Evolutionary conservation across 2,329 filamentous ascomycete species (phyloP).

Genomic region (Fusarium mexicanum): DNA sequence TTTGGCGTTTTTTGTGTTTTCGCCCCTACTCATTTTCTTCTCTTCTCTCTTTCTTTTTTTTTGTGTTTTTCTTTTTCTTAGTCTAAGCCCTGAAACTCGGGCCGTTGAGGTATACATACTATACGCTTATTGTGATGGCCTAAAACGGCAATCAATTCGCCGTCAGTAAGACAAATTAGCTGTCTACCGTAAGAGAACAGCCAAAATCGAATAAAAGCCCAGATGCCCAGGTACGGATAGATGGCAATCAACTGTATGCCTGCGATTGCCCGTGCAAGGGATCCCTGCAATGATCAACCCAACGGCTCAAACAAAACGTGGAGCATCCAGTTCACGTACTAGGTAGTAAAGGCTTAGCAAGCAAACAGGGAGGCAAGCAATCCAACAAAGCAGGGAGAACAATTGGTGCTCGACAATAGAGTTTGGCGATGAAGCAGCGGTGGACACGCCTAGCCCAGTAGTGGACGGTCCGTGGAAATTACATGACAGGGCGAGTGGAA

Average conservation of each 20-base stretch:
- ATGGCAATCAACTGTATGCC: background rate
- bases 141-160: slow-evolving; percentile 11
- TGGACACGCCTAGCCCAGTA: slow-evolving; percentile 25
- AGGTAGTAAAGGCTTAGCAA: slow-evolving; percentile 30
- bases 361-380: slow-evolving; percentile 3
- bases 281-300: slow-evolving; percentile 17
- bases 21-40: background rate
- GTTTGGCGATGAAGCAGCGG: slow-evolving; percentile 43
- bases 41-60: background rate
- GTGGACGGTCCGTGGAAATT: slow-evolving; percentile 39
- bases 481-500: slow-evolving; percentile 14
- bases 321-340: background rate
- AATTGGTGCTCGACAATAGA: slow-evolving; percentile 37
- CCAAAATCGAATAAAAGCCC: background rate
- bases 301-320: slow-evolving; percentile 23
- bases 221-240: background rate
- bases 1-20: background rate
- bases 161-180: background rate
- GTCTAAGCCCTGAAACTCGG: background rate
- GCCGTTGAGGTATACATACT: background rate
- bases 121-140: background rate
- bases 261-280: slow-evolving; percentile 7
- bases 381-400: slow-evolving; percentile 17
- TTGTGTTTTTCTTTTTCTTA: background rate
- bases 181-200: background rate